These are phyloP conservation scores for Pistacia atlantica DNA, from an alignment of 345 rosid species.

Conservation along the genomic window DNA sequence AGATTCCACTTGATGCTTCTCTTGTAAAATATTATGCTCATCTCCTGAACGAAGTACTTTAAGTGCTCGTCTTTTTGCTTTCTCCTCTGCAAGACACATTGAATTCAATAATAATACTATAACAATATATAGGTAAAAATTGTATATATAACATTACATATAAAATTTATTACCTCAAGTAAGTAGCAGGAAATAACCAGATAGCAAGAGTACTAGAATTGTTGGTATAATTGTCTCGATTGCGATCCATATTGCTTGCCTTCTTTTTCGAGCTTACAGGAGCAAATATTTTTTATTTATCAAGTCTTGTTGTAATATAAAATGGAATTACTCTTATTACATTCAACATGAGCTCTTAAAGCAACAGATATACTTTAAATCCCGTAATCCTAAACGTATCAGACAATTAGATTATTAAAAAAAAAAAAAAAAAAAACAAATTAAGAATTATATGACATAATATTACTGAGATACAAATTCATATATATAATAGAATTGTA, in stretches of 20 bases:
- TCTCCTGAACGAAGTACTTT: slow-evolving; percentile 19
- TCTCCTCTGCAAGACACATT: slow-evolving; percentile 8
- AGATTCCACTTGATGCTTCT: slow-evolving; percentile 15
- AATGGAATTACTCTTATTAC: no score
- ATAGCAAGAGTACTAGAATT: neutral
- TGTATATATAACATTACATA: neutral
- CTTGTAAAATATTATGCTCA: neutral
- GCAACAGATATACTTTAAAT: no score
- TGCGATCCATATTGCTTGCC: slow-evolving; percentile 2
- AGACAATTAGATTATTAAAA: no score
- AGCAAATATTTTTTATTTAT: neutral
- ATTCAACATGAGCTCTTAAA: no score
- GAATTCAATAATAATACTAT: no score
- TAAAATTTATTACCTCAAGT: neutral
- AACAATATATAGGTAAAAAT: no score
- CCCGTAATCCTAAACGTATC: no score
- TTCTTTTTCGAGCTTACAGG: neutral
- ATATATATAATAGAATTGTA: no score
- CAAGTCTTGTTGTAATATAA: no score
- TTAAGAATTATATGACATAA: no score
- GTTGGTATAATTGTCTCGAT: slow-evolving; percentile 5
- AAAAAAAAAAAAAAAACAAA: no score
- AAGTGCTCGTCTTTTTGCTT: slow-evolving; percentile 20
- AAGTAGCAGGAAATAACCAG: neutral
- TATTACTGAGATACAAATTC: no score